Percentiles rank a stretch among this genome's conserved stretches.
Conservation (phyloP, 2,329 filamentous ascomycete genomes). For the Trichophyton mentagrophytes region DNA sequence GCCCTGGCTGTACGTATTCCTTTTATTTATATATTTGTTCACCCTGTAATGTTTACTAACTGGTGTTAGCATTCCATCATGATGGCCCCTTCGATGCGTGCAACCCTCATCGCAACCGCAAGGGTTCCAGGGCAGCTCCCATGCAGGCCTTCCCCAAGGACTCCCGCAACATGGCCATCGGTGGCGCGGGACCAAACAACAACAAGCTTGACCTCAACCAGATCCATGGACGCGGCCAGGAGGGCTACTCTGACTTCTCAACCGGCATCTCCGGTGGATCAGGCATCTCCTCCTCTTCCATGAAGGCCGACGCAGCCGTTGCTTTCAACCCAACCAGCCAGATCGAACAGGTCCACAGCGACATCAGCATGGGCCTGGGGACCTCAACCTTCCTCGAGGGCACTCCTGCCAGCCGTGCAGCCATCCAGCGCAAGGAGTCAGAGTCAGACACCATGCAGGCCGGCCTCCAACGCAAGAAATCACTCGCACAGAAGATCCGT, state of each 20-base stretch:
- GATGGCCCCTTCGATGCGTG: conserved; percentile 95
- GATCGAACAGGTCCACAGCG: conserved; percentile 65
- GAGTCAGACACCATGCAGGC: conserved; percentile 49
- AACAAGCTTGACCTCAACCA: conserved; percentile 67
- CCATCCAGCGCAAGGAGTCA: conserved; percentile 62
- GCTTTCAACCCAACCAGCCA: conserved; percentile 56
- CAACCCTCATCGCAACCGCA: conserved; percentile 84
- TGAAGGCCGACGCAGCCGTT: conserved; percentile 25
- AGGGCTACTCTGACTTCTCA: conserved; percentile 74
- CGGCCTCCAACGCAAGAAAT: conserved; percentile 80
- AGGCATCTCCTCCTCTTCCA: conserved; percentile 54
- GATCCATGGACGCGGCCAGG: conserved; percentile 76
- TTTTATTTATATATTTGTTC: too few species aligned
- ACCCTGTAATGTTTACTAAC: too few species aligned
- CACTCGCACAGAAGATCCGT: conserved; percentile 79
- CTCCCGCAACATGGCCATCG: conserved; percentile 82
- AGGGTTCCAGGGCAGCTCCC: conserved; percentile 67
- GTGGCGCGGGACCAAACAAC: conserved; percentile 75
- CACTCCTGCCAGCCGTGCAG: conserved; percentile 68
- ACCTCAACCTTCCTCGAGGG: conserved; percentile 95
- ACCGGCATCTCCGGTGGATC: conserved; percentile 45
- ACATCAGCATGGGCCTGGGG: conserved; percentile 62
- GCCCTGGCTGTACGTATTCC: conserved; percentile 76
- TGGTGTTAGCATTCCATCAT: conserved; percentile 71
- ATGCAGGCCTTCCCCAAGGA: conserved; percentile 95